Evolutionary conservation across 1,284 basidiomycete genomes (phyloP).

Genomic region (Thecaphora thlaspeos): DNA sequence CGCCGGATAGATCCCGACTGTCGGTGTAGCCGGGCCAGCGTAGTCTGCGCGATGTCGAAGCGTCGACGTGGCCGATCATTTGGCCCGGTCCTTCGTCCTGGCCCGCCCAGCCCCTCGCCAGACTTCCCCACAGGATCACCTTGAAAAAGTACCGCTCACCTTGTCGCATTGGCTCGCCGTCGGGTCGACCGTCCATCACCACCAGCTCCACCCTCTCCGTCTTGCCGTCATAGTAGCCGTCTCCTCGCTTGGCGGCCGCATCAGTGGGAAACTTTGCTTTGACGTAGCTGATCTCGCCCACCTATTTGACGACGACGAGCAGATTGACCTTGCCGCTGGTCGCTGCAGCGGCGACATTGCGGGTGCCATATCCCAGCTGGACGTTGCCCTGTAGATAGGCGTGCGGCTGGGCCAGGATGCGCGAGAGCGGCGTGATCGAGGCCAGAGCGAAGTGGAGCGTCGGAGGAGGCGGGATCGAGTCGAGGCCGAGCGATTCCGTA

Average conservation of each 20-base stretch:
- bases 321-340: constrained; percentile 8
- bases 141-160: constrained; percentile 11
- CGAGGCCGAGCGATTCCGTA: neutral
- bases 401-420: constrained; percentile 12
- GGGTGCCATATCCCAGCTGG: neutral
- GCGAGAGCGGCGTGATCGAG: constrained; percentile 8
- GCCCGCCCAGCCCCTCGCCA: constrained; percentile 7
- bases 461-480: constrained; percentile 27
- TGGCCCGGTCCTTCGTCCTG: neutral
- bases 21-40: neutral
- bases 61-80: neutral
- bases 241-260: neutral
- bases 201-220: constrained; percentile 7
- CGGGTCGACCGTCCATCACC: constrained; percentile 16
- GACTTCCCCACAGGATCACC: constrained; percentile 12
- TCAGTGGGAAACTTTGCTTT: constrained; percentile 2
- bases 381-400: constrained; percentile 3
- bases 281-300: constrained; percentile 8
- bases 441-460: constrained; percentile 17
- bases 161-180: neutral
- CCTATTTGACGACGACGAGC: constrained; percentile 19
- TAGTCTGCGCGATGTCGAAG: neutral
- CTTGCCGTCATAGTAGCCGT: no score
- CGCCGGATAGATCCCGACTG: neutral
- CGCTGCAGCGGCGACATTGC: neutral